A percentile compares a stretch with the other conserved stretches of the same genome.
phyloP scores from a whole-genome alignment of 768 basidiomycete species.

The Pisolithus sp. region DNA sequence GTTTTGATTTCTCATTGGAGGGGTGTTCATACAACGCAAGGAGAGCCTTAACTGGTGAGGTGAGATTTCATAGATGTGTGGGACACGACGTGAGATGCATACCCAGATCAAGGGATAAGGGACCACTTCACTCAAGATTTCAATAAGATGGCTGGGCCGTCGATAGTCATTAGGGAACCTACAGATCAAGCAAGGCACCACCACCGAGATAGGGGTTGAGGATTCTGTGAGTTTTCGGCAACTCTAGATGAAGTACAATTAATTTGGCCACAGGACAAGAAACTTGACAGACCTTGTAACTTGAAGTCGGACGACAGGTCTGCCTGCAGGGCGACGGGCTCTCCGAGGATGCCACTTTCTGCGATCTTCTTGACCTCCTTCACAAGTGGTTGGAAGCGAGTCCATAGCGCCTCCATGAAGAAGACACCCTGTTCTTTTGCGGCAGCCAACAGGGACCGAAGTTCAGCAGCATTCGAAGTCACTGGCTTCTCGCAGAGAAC shows the following conservation, averaged over 20 bases:
- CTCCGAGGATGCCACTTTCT: conserved; percentile 58
- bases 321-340: conserved; percentile 62
- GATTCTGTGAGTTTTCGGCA: conserved; percentile 67
- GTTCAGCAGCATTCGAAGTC: conserved; percentile 69
- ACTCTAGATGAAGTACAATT: conserved; percentile 34
- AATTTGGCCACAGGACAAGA: neutral
- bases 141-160: conserved; percentile 1
- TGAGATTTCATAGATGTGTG: conserved; percentile 8
- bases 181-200: conserved; percentile 82
- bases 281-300: conserved; percentile 44
- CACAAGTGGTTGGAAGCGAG: conserved; percentile 69
- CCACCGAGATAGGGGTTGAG: conserved; percentile 76
- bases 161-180: conserved; percentile 21
- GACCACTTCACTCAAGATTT: conserved; percentile 44
- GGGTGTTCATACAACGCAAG: conserved; percentile 75
- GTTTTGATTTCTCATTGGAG: conserved; percentile 52
- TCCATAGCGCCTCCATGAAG: conserved; percentile 93
- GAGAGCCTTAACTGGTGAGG: conserved; percentile 52
- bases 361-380: conserved; percentile 58
- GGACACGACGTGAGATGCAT: conserved; percentile 12
- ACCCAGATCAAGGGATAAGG: conserved; percentile 82
- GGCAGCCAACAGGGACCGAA: conserved; percentile 62
- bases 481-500: conserved; percentile 89
- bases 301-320: conserved; percentile 71
- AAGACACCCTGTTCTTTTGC: conserved; percentile 78